Evolutionary conservation across 2,329 filamentous ascomycete species (phyloP).

Genomic region (Juglanconis juglandina): DNA sequence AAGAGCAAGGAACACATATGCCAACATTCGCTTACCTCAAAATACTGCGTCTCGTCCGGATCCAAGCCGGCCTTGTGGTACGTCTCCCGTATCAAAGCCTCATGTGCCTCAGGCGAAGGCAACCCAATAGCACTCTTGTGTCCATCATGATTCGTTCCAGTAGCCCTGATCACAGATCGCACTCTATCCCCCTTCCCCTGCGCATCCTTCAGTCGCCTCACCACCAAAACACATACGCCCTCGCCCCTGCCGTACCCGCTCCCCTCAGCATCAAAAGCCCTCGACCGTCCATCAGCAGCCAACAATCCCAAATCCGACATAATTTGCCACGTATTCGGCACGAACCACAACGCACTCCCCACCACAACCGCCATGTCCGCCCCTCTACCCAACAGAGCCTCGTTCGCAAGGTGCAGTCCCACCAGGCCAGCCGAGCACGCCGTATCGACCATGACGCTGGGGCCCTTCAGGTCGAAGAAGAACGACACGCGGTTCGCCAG

Average conservation of each 20-base stretch:
- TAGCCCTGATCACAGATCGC: slow-evolving; percentile 30
- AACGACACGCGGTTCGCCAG: slow-evolving; percentile 39
- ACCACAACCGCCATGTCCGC: slow-evolving; percentile 29
- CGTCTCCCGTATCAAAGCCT: slow-evolving; percentile 27
- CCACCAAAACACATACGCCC: slow-evolving; percentile 36
- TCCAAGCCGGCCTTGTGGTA: slow-evolving; percentile 14
- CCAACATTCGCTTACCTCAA: background rate
- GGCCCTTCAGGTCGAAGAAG: slow-evolving; percentile 39
- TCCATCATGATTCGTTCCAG: slow-evolving; percentile 38
- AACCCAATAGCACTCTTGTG: slow-evolving; percentile 33
- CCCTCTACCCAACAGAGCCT: slow-evolving; percentile 29
- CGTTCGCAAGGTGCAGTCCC: slow-evolving; percentile 37
- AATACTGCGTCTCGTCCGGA: slow-evolving; percentile 24
- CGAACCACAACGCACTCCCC: slow-evolving; percentile 32
- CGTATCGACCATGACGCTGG: slow-evolving; percentile 42
- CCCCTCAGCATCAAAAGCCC: slow-evolving; percentile 41
- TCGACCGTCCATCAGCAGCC: slow-evolving; percentile 32
- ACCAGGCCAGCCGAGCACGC: slow-evolving; percentile 41
- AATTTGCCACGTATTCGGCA: slow-evolving; percentile 30
- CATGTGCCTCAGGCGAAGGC: slow-evolving; percentile 49
- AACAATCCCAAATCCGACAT: slow-evolving; percentile 35
- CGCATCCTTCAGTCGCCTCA: slow-evolving; percentile 43
- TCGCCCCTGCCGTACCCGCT: slow-evolving; percentile 54
- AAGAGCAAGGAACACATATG: too few species aligned
- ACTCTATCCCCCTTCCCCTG: slow-evolving; percentile 39